Evolutionary conservation across 257 asterid genomes (phyloP).

Genomic region (Perilla frutescens): DNA sequence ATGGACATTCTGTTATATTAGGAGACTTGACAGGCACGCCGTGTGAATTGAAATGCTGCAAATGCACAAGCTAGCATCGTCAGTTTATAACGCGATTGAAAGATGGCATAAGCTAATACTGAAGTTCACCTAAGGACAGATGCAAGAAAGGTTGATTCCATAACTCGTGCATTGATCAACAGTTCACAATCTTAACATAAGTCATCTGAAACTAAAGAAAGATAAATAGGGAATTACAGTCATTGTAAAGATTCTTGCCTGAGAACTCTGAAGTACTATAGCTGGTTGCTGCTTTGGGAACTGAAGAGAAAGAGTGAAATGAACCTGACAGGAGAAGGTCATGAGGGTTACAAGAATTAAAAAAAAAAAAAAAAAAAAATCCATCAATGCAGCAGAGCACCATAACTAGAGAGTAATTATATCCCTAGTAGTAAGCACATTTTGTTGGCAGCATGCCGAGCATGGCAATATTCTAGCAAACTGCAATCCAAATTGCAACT

Average conservation of each 20-base stretch:
- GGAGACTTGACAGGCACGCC: conserved; percentile 71
- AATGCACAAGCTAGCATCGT: conserved; percentile 17
- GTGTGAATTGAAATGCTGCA: conserved; percentile 73
- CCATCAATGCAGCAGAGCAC: conserved; percentile 16
- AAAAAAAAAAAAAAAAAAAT: background rate
- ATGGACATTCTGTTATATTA: conserved; percentile 65
- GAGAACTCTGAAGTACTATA: conserved; percentile 84
- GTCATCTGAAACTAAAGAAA: background rate
- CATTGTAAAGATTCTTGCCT: conserved; percentile 45
- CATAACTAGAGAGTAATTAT: conserved; percentile 24
- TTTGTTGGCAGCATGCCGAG: background rate
- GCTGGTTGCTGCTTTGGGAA: conserved; percentile 87
- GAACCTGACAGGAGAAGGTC: conserved; percentile 59
- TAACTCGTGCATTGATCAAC: background rate
- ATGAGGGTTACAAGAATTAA: background rate
- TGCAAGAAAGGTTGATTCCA: background rate
- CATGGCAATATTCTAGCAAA: background rate
- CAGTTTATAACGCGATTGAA: background rate
- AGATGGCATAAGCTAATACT: conserved; percentile 2
- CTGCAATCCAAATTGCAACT: background rate
- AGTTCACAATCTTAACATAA: background rate
- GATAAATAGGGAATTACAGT: background rate
- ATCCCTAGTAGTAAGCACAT: conserved; percentile 13
- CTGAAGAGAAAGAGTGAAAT: conserved; percentile 76
- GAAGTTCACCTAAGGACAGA: background rate